Evolutionary conservation across 1,284 basidiomycete genomes (phyloP), one percentile per base, ranked within the genome.

Genomic region (Austroboletus novae-zelandiae): DNA sequence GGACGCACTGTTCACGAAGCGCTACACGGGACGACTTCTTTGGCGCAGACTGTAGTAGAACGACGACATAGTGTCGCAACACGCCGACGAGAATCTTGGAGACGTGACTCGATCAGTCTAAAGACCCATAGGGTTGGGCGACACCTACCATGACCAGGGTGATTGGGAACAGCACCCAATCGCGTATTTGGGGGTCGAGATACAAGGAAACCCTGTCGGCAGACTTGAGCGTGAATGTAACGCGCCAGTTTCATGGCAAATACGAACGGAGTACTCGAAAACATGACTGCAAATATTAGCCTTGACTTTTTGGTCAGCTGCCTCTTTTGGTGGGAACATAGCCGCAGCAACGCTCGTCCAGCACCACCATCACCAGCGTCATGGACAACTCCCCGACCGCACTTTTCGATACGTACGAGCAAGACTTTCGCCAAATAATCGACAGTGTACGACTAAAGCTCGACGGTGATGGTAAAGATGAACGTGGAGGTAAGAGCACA

Each of bases 131-230:
- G 13, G 13, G 11, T 34, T 18, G 20, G 13, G 25, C 40, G 23
- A 8, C 17, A 71, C 81, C 62, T 61, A 91, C 91, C 94, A 99
- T 98, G 70, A 99, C 94, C 57, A 98, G 75, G 41, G 94, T 96
- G 71, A 99, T 97, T 51, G 97, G 97, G 69, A 99, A 91, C 52
- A 99, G 74, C 40, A 99, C 94, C 90, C 90, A 93, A 67, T 92
- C 87, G 53, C 94, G 83, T 68, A 97, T 96, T 70, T 94, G 90
- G 43, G 93, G 92, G 74, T 95, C 93, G 49, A 96, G 84, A 70
- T 91, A 94, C 56, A 95, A 76, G 36, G 86, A 88, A 4, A 82
- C 78, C 57, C 87, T 90, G 64, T 18, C 57, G 52, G 32, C 45
- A 13, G 23, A 40, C 9, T 66, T n/a, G 25, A 64, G 56, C 39